These are phyloP conservation scores for Neodidymelliopsis sp. DNA, from an alignment of 2,329 filamentous ascomycete species.

Conservation along the genomic window DNA sequence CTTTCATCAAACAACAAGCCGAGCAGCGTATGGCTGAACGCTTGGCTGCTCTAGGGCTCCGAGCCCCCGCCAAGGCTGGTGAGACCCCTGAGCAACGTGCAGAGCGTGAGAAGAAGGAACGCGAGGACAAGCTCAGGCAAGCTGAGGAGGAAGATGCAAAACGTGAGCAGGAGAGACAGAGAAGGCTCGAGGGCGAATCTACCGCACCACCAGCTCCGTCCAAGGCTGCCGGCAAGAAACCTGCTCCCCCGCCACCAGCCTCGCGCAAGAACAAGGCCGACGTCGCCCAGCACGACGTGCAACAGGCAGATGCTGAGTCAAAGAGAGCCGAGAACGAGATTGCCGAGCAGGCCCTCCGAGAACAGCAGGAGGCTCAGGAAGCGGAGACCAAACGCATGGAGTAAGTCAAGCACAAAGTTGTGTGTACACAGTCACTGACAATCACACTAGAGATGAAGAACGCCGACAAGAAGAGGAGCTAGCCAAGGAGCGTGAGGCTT, in stretches of 20 bases:
- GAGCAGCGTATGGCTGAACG: constrained; percentile 97
- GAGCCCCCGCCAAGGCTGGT: constrained; percentile 77
- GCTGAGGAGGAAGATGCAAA: constrained; percentile 94
- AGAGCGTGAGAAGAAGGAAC: constrained; percentile 86
- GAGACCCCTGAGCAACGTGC: constrained; percentile 84
- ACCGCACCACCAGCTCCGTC: constrained; percentile 64
- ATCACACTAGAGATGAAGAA: constrained; percentile 69
- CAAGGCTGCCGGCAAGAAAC: constrained; percentile 54
- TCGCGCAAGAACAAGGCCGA: constrained; percentile 73
- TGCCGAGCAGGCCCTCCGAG: constrained; percentile 63
- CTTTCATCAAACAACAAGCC: constrained; percentile 96
- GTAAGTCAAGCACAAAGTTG: constrained; percentile 65
- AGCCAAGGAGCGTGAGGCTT: constrained; percentile 78
- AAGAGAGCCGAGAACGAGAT: constrained; percentile 66
- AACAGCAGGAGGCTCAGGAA: constrained; percentile 79
- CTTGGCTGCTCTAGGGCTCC: constrained; percentile 90
- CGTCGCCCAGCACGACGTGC: constrained; percentile 63
- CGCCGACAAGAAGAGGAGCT: constrained; percentile 81
- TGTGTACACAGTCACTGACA: constrained; percentile 28
- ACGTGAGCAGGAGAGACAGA: constrained; percentile 85
- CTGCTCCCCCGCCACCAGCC: constrained; percentile 74
- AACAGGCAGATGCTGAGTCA: constrained; percentile 60
- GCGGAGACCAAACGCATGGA: constrained; percentile 78
- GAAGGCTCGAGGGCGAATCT: constrained; percentile 80
- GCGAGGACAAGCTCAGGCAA: constrained; percentile 84